Evolutionary conservation across 2,329 filamentous ascomycete species (phyloP).

Genomic region (Neopestalotiopsis clavispora): DNA sequence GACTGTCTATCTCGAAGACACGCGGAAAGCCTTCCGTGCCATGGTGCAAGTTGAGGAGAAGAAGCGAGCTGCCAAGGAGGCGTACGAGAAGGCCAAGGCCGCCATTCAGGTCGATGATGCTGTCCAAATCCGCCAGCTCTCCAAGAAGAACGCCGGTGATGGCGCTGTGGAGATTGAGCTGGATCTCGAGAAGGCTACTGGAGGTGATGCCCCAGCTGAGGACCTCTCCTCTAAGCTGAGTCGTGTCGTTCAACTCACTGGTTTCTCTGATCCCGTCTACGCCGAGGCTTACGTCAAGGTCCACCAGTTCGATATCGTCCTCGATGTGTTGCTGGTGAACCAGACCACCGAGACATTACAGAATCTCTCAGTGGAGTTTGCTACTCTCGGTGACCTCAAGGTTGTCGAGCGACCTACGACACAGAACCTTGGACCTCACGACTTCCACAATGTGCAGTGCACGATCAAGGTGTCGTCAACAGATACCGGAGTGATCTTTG

Average conservation of each 20-base stretch:
- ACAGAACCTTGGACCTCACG: conserved; percentile 92
- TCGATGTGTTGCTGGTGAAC: conserved; percentile 96
- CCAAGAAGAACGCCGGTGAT: conserved; percentile 86
- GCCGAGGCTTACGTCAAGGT: conserved; percentile 99
- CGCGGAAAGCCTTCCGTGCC: conserved; percentile 90
- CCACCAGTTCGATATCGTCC: conserved; percentile 96
- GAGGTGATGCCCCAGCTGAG: conserved; percentile 82
- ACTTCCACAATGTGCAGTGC: conserved; percentile 97
- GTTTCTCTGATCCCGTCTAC: conserved; percentile 97
- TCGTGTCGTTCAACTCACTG: conserved; percentile 94
- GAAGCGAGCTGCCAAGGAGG: conserved; percentile 95
- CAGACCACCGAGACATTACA: conserved; percentile 96
- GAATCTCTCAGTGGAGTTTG: conserved; percentile 96
- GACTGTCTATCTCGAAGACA: conserved; percentile 91
- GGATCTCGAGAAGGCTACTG: conserved; percentile 92
- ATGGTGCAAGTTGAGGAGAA: conserved; percentile 98
- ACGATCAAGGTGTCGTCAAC: conserved; percentile 99
- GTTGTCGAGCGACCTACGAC: conserved; percentile 96
- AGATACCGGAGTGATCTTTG: conserved; percentile 97
- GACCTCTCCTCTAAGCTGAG: conserved; percentile 93
- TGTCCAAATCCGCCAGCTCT: conserved; percentile 88
- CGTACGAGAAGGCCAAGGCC: conserved; percentile 88
- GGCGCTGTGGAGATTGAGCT: conserved; percentile 84
- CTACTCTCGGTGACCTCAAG: conserved; percentile 96
- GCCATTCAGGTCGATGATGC: conserved; percentile 96